These are phyloP conservation scores for Fraxinus latifolia DNA, from an alignment of 305 asterid genomes.

Conservation along the genomic window DNA sequence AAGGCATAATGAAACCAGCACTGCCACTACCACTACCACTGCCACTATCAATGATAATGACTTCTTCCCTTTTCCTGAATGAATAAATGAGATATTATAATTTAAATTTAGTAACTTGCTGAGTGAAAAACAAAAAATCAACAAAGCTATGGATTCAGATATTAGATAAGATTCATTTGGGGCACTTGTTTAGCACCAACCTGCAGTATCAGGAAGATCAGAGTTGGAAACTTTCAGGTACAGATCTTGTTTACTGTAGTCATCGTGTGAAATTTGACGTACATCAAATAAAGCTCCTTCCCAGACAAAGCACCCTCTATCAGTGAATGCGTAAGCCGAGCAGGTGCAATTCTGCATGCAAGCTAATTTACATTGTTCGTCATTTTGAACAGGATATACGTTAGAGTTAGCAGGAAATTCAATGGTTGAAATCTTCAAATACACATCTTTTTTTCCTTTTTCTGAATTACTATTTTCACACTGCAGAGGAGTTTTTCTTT, in stretches of 20 bases:
- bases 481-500: constrained; percentile 23
- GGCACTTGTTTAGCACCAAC: constrained; percentile 12
- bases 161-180: neutral
- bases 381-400: constrained; percentile 12
- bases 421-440: constrained; percentile 12
- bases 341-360: constrained; percentile 35
- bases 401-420: constrained; percentile 20
- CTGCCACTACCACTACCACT: neutral
- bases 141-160: neutral
- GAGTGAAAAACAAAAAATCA: neutral
- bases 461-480: constrained; percentile 22
- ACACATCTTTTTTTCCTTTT: constrained; percentile 21
- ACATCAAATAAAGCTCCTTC: constrained; percentile 26
- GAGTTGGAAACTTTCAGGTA: constrained; percentile 26
- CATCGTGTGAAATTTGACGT: neutral
- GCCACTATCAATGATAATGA: no score
- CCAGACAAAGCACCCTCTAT: constrained; percentile 31
- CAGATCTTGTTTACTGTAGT: neutral
- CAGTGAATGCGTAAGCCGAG: constrained; percentile 30
- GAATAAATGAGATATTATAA: neutral
- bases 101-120: neutral
- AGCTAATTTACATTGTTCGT: constrained; percentile 18
- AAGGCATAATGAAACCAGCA: constrained; percentile 30
- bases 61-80: constrained; percentile 28
- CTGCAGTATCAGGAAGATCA: constrained; percentile 30